Conservation (phyloP, 1,284 basidiomycete genomes). For the Sanghuangporus baumii region DNA sequence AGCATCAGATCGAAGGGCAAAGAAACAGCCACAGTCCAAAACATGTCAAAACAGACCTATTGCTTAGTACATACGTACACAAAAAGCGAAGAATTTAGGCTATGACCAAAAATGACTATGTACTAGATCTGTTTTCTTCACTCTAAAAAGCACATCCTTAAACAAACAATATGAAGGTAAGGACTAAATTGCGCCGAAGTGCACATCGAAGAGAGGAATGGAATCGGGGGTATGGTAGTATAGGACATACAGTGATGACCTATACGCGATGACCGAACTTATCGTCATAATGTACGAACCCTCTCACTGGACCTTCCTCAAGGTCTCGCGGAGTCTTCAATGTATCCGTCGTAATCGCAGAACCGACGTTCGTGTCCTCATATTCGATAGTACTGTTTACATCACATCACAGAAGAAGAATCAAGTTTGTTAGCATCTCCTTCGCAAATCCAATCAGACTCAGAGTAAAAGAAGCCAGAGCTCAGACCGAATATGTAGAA, state of each 20-base stretch:
- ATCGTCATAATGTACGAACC: background rate
- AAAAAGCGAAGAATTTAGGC: too few species aligned
- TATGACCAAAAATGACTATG: too few species aligned
- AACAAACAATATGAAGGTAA: too few species aligned
- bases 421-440: background rate
- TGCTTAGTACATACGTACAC: too few species aligned
- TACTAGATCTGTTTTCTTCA: background rate
- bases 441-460: background rate
- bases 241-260: background rate
- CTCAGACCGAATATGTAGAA: background rate
- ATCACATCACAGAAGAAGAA: background rate
- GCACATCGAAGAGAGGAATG: background rate
- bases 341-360: conserved; percentile 9
- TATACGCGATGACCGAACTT: background rate
- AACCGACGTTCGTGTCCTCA: conserved; percentile 3
- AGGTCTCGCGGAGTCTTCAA: conserved; percentile 15
- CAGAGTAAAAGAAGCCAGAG: background rate
- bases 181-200: too few species aligned
- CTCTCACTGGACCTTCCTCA: conserved; percentile 2
- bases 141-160: too few species aligned
- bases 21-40: too few species aligned
- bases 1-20: too few species aligned
- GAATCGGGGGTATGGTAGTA: background rate
- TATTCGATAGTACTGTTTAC: conserved; percentile 3
- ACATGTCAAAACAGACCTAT: too few species aligned